phyloP scores from a whole-genome alignment of 139 green algal genomes.

The Chlorella sp. region DNA sequence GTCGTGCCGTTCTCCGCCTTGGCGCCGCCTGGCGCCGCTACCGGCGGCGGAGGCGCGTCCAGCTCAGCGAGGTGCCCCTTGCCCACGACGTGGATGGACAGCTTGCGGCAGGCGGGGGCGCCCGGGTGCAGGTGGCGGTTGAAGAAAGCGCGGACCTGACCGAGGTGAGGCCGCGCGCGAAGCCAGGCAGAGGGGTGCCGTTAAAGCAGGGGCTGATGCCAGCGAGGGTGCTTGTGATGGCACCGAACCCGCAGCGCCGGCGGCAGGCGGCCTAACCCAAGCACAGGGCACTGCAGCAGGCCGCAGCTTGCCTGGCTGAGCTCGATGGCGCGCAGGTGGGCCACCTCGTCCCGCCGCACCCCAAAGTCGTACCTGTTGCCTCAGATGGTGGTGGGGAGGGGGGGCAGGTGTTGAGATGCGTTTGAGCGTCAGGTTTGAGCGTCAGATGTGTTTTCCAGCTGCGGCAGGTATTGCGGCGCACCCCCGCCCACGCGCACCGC shows the following conservation, averaged over 20 bases:
- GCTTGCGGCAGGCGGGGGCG: conserved; percentile 26
- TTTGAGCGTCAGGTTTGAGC: too few species aligned
- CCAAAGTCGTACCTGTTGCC: conserved; percentile 74
- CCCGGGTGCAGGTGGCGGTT: conserved; percentile 24
- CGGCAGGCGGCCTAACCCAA: background rate
- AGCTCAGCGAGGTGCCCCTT: conserved; percentile 12
- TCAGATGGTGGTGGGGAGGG: too few species aligned
- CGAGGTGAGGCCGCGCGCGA: background rate
- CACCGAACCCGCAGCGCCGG: background rate
- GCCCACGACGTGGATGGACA: conserved; percentile 56
- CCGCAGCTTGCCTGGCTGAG: conserved; percentile 10
- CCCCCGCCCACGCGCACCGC: too few species aligned
- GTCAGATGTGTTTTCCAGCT: too few species aligned
- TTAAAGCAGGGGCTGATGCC: background rate
- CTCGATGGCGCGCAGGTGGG: conserved; percentile 41
- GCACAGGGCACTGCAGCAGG: background rate
- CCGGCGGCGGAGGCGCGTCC: background rate
- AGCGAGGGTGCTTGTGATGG: background rate
- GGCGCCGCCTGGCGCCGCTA: too few species aligned
- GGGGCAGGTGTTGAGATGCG: too few species aligned
- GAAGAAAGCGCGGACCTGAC: conserved; percentile 39
- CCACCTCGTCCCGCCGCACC: conserved; percentile 55
- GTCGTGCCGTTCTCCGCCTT: too few species aligned
- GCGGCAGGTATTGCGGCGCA: too few species aligned
- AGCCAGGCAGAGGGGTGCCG: background rate